These are phyloP conservation scores for Myrica gale DNA, from an alignment of 306 rosid genomes.

Conservation along the genomic window DNA sequence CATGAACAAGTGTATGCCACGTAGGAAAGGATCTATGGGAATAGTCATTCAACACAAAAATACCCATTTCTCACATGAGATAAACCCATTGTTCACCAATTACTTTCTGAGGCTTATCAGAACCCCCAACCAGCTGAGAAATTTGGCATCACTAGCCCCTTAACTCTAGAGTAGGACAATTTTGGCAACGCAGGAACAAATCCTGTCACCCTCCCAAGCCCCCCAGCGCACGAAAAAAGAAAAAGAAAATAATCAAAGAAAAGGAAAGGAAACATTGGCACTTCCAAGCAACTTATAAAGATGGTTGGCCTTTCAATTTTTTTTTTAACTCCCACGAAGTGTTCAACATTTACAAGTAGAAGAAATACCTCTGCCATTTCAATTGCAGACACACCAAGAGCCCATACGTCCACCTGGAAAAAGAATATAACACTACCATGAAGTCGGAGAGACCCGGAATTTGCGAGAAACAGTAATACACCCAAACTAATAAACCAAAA, in stretches of 20 bases:
- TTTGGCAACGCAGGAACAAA: background rate
- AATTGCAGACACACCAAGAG: slow-evolving; percentile 99
- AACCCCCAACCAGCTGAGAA: background rate
- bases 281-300: background rate
- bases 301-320: slow-evolving; percentile 10
- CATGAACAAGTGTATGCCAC: slow-evolving; percentile 19
- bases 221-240: background rate
- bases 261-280: background rate
- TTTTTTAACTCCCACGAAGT: background rate
- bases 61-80: slow-evolving; percentile 16
- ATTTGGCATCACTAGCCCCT: background rate
- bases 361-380: slow-evolving; percentile 98
- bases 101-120: background rate
- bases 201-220: background rate
- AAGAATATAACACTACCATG: slow-evolving; percentile 26
- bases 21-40: background rate
- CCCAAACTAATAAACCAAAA: background rate
- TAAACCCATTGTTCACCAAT: background rate
- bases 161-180: background rate
- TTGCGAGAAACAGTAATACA: slow-evolving; percentile 5
- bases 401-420: slow-evolving; percentile 96
- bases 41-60: slow-evolving; percentile 12
- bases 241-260: background rate
- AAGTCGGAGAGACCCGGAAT: slow-evolving; percentile 2
- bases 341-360: slow-evolving; percentile 16